These are phyloP conservation scores for Aspergillus japonicus DNA, from an alignment of 2,329 filamentous ascomycete genomes.

Conservation along the genomic window DNA sequence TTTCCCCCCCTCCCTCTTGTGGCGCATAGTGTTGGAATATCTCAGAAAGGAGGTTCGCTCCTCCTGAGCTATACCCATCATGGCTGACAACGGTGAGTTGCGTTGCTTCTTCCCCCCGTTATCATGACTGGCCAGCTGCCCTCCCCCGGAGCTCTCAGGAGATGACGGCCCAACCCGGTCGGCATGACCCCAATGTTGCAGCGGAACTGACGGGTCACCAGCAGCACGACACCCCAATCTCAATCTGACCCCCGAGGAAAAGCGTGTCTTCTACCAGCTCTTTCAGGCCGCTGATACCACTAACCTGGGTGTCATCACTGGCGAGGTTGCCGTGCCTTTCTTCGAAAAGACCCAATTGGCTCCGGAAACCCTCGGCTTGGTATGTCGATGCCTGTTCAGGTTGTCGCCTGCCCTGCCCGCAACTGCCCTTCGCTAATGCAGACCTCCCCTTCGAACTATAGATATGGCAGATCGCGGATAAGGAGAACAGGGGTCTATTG, in stretches of 20 bases:
- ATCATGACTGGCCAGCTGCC: background rate
- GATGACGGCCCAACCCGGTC: slow-evolving; percentile 22
- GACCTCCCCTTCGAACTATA: slow-evolving; percentile 39
- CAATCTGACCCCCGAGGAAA: slow-evolving; percentile 88
- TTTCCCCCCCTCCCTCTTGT: slow-evolving; percentile 2
- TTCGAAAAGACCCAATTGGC: slow-evolving; percentile 94
- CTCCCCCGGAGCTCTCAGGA: slow-evolving; percentile 23
- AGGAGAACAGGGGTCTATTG: slow-evolving; percentile 89
- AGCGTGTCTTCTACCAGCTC: slow-evolving; percentile 87
- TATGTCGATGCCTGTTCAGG: slow-evolving; percentile 50
- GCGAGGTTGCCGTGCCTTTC: slow-evolving; percentile 94
- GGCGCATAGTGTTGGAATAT: slow-evolving; percentile 16
- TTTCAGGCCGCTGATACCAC: slow-evolving; percentile 93
- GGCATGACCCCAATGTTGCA: slow-evolving; percentile 11
- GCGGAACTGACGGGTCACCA: slow-evolving; percentile 28
- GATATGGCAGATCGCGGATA: slow-evolving; percentile 99
- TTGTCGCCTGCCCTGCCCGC: background rate
- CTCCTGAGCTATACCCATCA: slow-evolving; percentile 27
- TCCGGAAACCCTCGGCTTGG: slow-evolving; percentile 82
- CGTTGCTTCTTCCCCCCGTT: slow-evolving; percentile 16
- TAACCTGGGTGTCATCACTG: slow-evolving; percentile 87
- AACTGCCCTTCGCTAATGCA: background rate
- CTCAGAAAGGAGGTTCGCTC: slow-evolving; percentile 28
- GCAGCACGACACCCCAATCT: slow-evolving; percentile 60
- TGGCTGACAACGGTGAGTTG: slow-evolving; percentile 38